Base-by-base conservation (phyloP, 495 filamentous ascomycete genomes). In the Bathelium albidoporum region DNA sequence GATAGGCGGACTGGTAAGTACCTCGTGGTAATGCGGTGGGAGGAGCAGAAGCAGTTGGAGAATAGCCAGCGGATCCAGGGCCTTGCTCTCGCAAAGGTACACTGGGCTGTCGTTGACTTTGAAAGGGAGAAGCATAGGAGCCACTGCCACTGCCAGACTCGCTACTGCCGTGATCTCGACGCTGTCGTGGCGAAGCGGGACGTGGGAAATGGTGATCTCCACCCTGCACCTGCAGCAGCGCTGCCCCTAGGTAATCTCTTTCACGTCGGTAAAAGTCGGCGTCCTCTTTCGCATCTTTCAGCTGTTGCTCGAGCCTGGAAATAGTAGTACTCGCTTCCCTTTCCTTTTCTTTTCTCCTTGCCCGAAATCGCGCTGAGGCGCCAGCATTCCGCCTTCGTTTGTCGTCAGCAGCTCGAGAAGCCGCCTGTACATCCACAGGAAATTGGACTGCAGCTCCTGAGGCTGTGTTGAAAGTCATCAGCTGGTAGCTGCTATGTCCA, bases 331-430 rank as follows among this genome's bases (percentile, higher is more conserved):
- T 82, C 32, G 87, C 84, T 69, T 91, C 87, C 68, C 83, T 81
- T 74, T 97, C 93, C 69, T 90, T 91, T 69, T 94, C 87, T 73
- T 97, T 97, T 68, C 89, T 84, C 60, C 93, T 82, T 71, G 89
- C 85, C 61, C 94, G 86, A 69, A 97, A 97, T 45, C 94, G 79
- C 63, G 91, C 86, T 44, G 91, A 96, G 9, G 94, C 94, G 52
- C 89, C 90, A 59, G 95, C 95, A 72, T 98, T 98, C 44, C 91
- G 87, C 60, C 69, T 71, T 24, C 75, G 70, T 62, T 77, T 77
- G 61, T 77, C 75, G 52, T 77, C 74, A 11, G 75, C 70, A 7
- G 70, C 65, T 34, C 71, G 68, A 2, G 75, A 77, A 2, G 74
- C 75, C 3, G 73, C 74, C 61, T 73, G 71, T 16, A 76, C 73